Conservation (phyloP, 202 grass and related monocot species). For the Schoenoplectus tabernaemontani region DNA sequence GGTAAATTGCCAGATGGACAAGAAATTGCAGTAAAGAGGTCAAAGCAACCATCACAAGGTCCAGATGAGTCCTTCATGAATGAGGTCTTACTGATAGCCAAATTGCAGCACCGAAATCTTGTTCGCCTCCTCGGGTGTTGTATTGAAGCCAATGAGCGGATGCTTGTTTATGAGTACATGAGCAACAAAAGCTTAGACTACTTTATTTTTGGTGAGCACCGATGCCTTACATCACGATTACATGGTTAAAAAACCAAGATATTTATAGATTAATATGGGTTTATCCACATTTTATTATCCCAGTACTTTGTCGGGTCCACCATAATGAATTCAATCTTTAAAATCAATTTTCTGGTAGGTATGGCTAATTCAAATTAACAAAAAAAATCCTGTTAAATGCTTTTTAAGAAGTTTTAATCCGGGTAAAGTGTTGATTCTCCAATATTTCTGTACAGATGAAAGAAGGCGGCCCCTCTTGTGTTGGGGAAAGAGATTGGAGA, state of each 20-base stretch:
- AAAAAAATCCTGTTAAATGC: neutral
- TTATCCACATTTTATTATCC: neutral
- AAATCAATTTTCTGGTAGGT: no score
- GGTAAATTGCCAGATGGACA: conserved; percentile 38
- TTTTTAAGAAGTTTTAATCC: neutral
- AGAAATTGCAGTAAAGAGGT: conserved; percentile 51
- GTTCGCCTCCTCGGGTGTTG: conserved; percentile 40
- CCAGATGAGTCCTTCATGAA: conserved; percentile 46
- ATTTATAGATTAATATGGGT: neutral
- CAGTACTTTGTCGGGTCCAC: neutral
- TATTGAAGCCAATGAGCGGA: conserved; percentile 42
- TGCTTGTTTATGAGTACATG: conserved; percentile 64
- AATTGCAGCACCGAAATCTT: conserved; percentile 38
- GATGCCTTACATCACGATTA: neutral
- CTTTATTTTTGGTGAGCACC: conserved; percentile 39
- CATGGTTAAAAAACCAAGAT: neutral
- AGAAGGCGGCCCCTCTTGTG: conserved; percentile 14
- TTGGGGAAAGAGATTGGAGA: conserved; percentile 41
- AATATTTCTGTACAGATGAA: conserved; percentile 18
- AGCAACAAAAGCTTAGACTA: conserved; percentile 53
- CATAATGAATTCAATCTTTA: neutral
- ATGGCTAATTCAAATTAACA: no score
- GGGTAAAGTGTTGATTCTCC: neutral
- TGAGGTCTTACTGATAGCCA: conserved; percentile 42
- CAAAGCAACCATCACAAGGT: conserved; percentile 40